Evolutionary conservation across 805 yeast genomes (phyloP).

Genomic region (Candida sanyiensis): DNA sequence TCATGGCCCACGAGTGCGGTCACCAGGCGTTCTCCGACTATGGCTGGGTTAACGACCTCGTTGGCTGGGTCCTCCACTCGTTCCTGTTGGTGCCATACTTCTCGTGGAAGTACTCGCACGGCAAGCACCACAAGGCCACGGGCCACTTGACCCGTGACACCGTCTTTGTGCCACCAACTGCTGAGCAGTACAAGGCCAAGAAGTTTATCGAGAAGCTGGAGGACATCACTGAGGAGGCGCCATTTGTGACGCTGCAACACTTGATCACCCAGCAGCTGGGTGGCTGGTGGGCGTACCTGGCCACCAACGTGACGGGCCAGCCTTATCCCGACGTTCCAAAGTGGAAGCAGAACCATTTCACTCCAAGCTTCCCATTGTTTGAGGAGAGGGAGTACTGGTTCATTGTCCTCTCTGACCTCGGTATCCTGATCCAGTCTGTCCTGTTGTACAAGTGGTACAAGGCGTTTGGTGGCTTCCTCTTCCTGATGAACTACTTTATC

Average conservation of each 20-base stretch:
- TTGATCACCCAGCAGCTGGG: slow-evolving; percentile 66
- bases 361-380: slow-evolving; percentile 68
- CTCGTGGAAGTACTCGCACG: slow-evolving; percentile 80
- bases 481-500: slow-evolving; percentile 62
- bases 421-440: slow-evolving; percentile 48
- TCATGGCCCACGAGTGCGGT: slow-evolving; percentile 88
- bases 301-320: slow-evolving; percentile 75
- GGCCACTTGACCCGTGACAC: slow-evolving; percentile 78
- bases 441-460: slow-evolving; percentile 56
- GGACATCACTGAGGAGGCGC: slow-evolving; percentile 70
- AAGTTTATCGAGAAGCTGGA: slow-evolving; percentile 37
- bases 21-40: slow-evolving; percentile 80
- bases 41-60: slow-evolving; percentile 65
- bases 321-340: slow-evolving; percentile 42
- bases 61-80: slow-evolving; percentile 82
- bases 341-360: slow-evolving; percentile 59
- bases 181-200: slow-evolving; percentile 44
- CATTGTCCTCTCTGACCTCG: slow-evolving; percentile 68
- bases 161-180: slow-evolving; percentile 75
- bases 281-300: slow-evolving; percentile 69
- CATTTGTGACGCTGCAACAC: slow-evolving; percentile 51
- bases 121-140: slow-evolving; percentile 87
- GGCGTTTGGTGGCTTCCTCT: slow-evolving; percentile 56
- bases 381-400: slow-evolving; percentile 69
- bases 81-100: slow-evolving; percentile 77